Percentiles rank a stretch among this genome's conserved stretches.
Conservation (phyloP, 345 rosid species). For the thale cress (Arabidopsis thaliana) region TAIR10.1 NC_003074.8:5461001-5461500, state of each 20-base stretch:
- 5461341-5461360: slow-evolving; percentile 90
- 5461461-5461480: slow-evolving; percentile 6
- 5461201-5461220: slow-evolving; percentile 5
- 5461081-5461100: slow-evolving; percentile 26
- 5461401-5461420: slow-evolving; percentile 62
- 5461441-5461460: background rate
- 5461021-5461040: slow-evolving; percentile 54
- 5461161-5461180: slow-evolving; percentile 71
- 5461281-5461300: slow-evolving; percentile 89
- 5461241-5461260: slow-evolving; percentile 65
- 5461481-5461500: slow-evolving; percentile 43
- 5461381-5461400: slow-evolving; percentile 92
- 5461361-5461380: slow-evolving; percentile 72
- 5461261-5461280: slow-evolving; percentile 60
- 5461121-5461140: slow-evolving; percentile 48
- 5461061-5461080: slow-evolving; percentile 46
- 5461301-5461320: slow-evolving; percentile 86
- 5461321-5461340: slow-evolving; percentile 64
- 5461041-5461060: slow-evolving; percentile 64
- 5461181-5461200: slow-evolving; percentile 71
- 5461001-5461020: slow-evolving; percentile 45
- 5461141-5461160: slow-evolving; percentile 67
- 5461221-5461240: slow-evolving; percentile 51
- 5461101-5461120: slow-evolving; percentile 36
- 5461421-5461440: slow-evolving; percentile 23